Base-by-base conservation (phyloP, 441 rosid species). In the Biscutella laevigata region DNA sequence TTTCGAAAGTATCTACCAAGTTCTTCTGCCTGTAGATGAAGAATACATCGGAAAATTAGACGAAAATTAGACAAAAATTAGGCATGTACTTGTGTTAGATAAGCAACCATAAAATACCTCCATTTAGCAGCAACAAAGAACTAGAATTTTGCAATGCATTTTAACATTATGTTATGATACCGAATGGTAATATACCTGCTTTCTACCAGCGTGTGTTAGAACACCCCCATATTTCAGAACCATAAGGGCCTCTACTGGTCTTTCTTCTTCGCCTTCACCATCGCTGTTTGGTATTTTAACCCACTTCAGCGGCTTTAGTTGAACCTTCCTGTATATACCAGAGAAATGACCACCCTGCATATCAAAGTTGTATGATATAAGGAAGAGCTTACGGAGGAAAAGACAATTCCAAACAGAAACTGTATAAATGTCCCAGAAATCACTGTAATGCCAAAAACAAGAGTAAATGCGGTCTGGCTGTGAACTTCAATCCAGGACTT, bases 171-270 rank as follows among this genome's bases (percentile, higher is more conserved):
- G 12, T 39, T 43, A 13, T 33, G 38, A 62, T 37, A 61, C 24
- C 37, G 12, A 59, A 47, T 55, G 44, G 50, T 37, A 38, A 43
- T 17, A 11, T 45, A 94, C 99, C 99, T 94, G 99, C 77, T 90
- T 94, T 72, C 99, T 79, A 53, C 99, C 99, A 60, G 99, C 99
- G 75, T 94, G 99, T 25, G 99, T 94, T 44, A 90, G 88, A 70
- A 94, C 99, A 57, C 99, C 99, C 44, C 99, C 99, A 71, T 94
- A 94, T 65, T 94, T 94, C 63, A 94, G 95, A 73, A 94, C 80
- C 99, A 94, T 90, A 57, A 94, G 80, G 43, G 99, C 99, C 74
- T 94, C 99, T 20, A 71, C 80, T 22, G 96, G 99, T 11, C 83
- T 76, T 61, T 94, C 98, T 75, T 90, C 94, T 70, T 90, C 97